Conservation (phyloP, 768 basidiomycete genomes). For the Porpolomopsis calyptriformis region DNA sequence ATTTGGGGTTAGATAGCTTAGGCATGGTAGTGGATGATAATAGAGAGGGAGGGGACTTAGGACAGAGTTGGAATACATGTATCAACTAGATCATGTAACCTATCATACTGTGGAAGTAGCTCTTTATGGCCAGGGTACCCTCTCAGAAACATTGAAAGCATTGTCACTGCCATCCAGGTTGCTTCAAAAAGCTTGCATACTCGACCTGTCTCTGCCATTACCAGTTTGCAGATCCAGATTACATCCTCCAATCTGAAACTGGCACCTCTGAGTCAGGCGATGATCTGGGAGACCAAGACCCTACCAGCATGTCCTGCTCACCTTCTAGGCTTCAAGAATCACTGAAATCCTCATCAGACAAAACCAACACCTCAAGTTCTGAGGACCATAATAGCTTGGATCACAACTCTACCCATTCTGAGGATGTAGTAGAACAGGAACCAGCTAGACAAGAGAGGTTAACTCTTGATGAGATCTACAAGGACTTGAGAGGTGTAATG, state of each 20-base stretch:
- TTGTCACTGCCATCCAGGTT: neutral
- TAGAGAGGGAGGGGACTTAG: neutral
- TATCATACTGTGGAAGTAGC: too few relatives aligned
- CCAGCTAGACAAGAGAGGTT: neutral
- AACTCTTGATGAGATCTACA: conserved; percentile 5
- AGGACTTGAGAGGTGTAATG: conserved; percentile 3
- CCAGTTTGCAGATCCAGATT: neutral
- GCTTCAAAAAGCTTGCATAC: neutral
- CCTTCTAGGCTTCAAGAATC: too few relatives aligned
- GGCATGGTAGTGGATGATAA: too few relatives aligned
- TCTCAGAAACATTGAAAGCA: neutral
- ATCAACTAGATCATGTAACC: neutral
- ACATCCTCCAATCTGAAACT: neutral
- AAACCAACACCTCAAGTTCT: too few relatives aligned
- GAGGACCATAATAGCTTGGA: too few relatives aligned
- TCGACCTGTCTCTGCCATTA: conserved; percentile 1
- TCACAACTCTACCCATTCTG: neutral
- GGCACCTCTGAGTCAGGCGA: neutral
- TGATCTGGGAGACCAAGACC: too few relatives aligned
- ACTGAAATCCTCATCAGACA: too few relatives aligned
- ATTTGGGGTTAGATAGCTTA: neutral
- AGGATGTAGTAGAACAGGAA: neutral
- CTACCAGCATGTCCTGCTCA: too few relatives aligned
- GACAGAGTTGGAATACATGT: neutral
- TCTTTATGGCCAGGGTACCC: neutral